These are phyloP conservation scores for Teunomyces barrocoloradensis DNA, from an alignment of 805 yeast species.

Conservation along the genomic window DNA sequence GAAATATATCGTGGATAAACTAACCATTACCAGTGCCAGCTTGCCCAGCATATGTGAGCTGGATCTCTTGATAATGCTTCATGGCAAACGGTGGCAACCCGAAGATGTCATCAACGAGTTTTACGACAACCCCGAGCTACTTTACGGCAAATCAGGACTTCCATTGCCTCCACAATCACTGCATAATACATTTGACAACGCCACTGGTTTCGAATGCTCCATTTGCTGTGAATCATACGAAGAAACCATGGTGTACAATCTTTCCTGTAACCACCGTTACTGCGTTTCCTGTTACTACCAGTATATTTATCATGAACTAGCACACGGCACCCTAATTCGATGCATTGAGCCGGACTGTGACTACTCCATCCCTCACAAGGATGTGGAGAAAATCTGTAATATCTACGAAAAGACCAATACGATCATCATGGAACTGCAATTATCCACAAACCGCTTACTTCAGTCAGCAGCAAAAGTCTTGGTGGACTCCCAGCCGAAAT, in stretches of 20 bases:
- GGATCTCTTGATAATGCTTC: conserved; percentile 35
- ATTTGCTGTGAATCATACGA: conserved; percentile 69
- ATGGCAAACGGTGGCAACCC: conserved; percentile 37
- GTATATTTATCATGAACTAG: conserved; percentile 50
- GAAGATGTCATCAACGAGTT: conserved; percentile 37
- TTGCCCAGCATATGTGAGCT: conserved; percentile 28
- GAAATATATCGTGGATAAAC: conserved; percentile 20
- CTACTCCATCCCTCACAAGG: conserved; percentile 41
- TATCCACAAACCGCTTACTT: conserved; percentile 32
- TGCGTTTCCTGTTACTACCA: conserved; percentile 68
- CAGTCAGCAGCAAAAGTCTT: conserved; percentile 46
- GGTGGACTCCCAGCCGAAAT: conserved; percentile 48
- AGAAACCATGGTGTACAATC: conserved; percentile 37
- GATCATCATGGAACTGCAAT: conserved; percentile 16
- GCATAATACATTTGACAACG: not conserved
- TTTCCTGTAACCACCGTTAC: conserved; percentile 68
- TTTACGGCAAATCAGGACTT: conserved; percentile 30
- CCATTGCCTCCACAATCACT: conserved; percentile 4
- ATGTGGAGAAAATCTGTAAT: conserved; percentile 23
- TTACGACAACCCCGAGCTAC: conserved; percentile 28
- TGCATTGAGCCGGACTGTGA: conserved; percentile 67
- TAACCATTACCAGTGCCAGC: conserved; percentile 19
- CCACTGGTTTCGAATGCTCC: conserved; percentile 1
- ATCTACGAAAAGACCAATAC: conserved; percentile 1
- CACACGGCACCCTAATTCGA: conserved; percentile 46